phyloP scores from a whole-genome alignment of 148 eudicot genomes.

The Spergularia bocconei region DNA sequence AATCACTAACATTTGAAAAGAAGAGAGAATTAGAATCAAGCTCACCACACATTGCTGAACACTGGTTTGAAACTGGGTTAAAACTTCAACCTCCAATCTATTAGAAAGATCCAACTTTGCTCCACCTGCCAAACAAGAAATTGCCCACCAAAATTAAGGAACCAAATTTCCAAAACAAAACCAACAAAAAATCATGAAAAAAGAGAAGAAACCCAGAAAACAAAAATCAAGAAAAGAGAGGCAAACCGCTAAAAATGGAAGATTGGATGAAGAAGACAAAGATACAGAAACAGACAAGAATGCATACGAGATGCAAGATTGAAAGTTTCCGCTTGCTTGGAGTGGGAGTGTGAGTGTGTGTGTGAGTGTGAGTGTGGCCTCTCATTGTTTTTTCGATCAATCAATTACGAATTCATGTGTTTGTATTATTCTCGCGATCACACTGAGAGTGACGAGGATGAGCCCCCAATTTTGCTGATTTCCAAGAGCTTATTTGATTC shows the following conservation, averaged over 20 bases:
- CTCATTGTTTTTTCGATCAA: conserved; percentile 23
- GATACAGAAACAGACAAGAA: conserved; percentile 60
- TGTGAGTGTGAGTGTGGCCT: conserved; percentile 15
- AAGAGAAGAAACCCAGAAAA: not conserved
- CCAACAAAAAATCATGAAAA: not conserved
- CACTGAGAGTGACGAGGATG: not conserved
- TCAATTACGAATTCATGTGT: not conserved
- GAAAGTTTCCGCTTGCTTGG: conserved; percentile 38
- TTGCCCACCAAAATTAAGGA: conserved; percentile 1
- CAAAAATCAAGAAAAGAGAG: not conserved
- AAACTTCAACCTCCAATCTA: conserved; percentile 36
- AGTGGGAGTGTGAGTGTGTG: conserved; percentile 14
- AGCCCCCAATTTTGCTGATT: not conserved
- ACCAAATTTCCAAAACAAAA: not conserved
- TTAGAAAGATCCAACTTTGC: conserved; percentile 22
- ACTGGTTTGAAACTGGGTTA: conserved; percentile 58
- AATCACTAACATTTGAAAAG: not conserved
- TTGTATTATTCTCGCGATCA: not conserved
- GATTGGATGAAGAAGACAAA: conserved; percentile 57
- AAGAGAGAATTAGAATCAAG: too few relatives aligned
- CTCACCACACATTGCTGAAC: conserved; percentile 89
- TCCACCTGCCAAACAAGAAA: conserved; percentile 30
- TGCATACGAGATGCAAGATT: conserved; percentile 50
- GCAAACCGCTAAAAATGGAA: conserved; percentile 45
- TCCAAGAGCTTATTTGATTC: too few relatives aligned